Evolutionary conservation across 1,139 yeast genomes (phyloP), one percentile per base, ranked within the genome.

Genomic region (Sugiyamaella paludigena): DNA sequence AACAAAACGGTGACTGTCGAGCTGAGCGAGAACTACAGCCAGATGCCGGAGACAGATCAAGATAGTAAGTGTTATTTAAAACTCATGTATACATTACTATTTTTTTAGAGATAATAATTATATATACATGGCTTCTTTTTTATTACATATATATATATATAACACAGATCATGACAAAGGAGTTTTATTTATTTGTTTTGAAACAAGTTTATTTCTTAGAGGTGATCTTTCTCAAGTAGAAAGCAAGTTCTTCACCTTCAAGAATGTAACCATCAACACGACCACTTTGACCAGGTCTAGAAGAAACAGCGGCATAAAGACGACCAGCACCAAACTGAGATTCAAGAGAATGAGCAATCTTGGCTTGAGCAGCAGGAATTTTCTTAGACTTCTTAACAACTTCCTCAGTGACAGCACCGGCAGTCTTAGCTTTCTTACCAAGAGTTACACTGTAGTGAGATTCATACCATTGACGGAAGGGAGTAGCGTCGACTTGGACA

Each of bases 201-300:
- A 4, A 19, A 19, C 5, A 19, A 19, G 40, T 71, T 84, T 89
- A 91, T 85, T 92, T 92, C 94, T 91, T 92, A 76, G 97, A 92
- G 75, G 96, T 83, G 80, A 92, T 83, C 88, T 96, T 91, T 85
- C 95, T 89, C 77, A 92, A 85, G 96, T 92, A 92, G 95, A 92
- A 92, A 77, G 98, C 98, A 78, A 92, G 88, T 82, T 92, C 98
- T 77, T 94, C 99, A 80, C 98, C 98, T 83, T 92, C 99, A 77
- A 94, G 87, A 79, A 92, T 85, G 95, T 94, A 92, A 79, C 99
- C 99, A 77, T 94, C 98, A 80, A 92, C 85, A 83, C 99, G 94
- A 79, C 99, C 99, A 66, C 96, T 86, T 84, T 92, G 99, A 78
- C 99, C 99, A 76, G 99, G 99, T 84, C 99, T 91, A 56, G 98